phyloP scores from a whole-genome alignment of 352 stramenopile genomes.

The Chrysophaeum taylorii region DNA sequence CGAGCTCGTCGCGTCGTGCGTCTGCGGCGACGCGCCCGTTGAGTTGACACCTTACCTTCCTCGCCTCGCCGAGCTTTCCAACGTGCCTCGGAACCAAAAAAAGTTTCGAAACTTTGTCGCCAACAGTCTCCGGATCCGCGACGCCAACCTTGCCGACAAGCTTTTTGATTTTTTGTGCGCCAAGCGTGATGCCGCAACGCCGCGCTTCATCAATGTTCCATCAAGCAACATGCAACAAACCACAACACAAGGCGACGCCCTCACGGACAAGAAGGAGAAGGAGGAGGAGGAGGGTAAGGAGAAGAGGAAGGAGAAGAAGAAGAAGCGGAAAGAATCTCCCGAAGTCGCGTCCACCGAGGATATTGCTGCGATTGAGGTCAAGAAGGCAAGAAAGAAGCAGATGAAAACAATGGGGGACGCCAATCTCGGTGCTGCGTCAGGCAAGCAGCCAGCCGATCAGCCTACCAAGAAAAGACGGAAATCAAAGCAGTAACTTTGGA shows the following conservation, averaged over 20 bases:
- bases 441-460: no score
- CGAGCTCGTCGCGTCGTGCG: slow-evolving; percentile 50
- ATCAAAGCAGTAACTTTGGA: no score
- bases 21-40: slow-evolving; percentile 22
- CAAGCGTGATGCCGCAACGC: slow-evolving; percentile 23
- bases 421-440: no score
- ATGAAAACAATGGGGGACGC: no score
- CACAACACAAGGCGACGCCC: background rate
- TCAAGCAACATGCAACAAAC: background rate
- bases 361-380: background rate
- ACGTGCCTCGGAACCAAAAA: slow-evolving; percentile 78
- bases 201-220: background rate
- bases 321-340: slow-evolving; percentile 21
- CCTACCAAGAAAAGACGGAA: no score
- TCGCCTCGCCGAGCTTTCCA: slow-evolving; percentile 63
- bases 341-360: slow-evolving; percentile 7
- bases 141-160: slow-evolving; percentile 45
- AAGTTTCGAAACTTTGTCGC: slow-evolving; percentile 82
- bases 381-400: background rate
- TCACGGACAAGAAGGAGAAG: slow-evolving; percentile 20
- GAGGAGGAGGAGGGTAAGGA: slow-evolving; percentile 25
- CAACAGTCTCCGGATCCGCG: slow-evolving; percentile 58
- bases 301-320: slow-evolving; percentile 22
- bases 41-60: slow-evolving; percentile 49
- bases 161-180: slow-evolving; percentile 53